Conservation (phyloP, 441 rosid species). For the Monsonia emarginata region DNA sequence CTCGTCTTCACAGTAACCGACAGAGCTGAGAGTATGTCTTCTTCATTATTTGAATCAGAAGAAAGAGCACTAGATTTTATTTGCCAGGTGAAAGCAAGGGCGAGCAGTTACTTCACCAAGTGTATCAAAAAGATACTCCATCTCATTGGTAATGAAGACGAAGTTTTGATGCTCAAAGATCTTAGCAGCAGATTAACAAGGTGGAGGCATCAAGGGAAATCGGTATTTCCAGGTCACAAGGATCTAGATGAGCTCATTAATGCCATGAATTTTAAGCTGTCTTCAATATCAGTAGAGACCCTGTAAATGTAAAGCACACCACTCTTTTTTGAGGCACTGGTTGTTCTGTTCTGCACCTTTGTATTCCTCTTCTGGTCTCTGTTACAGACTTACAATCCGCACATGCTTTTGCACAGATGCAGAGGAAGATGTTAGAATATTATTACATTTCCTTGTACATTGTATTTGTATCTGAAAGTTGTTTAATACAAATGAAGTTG, state of each 20-base stretch:
- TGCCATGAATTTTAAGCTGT: slow-evolving; percentile 17
- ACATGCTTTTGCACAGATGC: slow-evolving; percentile 1
- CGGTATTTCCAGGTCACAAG: slow-evolving; percentile 23
- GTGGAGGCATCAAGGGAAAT: slow-evolving; percentile 53
- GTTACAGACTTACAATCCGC: background rate
- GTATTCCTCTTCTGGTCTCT: background rate
- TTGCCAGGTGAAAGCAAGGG: slow-evolving; percentile 43
- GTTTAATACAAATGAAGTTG: background rate
- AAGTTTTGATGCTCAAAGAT: slow-evolving; percentile 34
- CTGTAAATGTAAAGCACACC: background rate
- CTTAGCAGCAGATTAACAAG: slow-evolving; percentile 36
- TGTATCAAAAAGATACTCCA: slow-evolving; percentile 43
- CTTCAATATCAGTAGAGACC: background rate
- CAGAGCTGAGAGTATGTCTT: slow-evolving; percentile 42
- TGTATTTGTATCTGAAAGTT: background rate
- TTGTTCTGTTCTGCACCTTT: background rate
- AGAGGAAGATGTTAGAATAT: background rate
- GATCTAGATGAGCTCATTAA: slow-evolving; percentile 36
- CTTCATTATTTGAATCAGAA: slow-evolving; percentile 40
- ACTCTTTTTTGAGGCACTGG: background rate
- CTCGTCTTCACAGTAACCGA: slow-evolving; percentile 53
- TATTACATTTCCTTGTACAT: background rate
- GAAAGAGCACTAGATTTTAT: slow-evolving; percentile 34
- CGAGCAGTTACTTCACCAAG: slow-evolving; percentile 45
- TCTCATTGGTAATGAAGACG: slow-evolving; percentile 27